These are phyloP conservation scores for Raphanus raphanistrum DNA, from an alignment of 345 rosid genomes.

Conservation along the genomic window DNA sequence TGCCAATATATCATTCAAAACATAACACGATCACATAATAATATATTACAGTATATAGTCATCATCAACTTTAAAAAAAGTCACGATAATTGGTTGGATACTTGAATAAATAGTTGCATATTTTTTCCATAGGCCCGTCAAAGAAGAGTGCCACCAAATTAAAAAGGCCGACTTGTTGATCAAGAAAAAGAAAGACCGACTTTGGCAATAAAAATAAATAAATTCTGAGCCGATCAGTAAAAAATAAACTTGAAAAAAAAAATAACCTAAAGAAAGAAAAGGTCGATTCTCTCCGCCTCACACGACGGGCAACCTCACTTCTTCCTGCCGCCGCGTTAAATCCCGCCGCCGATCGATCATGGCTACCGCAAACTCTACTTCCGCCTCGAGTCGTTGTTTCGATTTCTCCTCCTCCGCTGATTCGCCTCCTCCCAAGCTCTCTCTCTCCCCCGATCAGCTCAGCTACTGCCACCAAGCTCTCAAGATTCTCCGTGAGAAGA, in stretches of 20 bases:
- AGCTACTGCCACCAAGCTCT: slow-evolving; percentile 66
- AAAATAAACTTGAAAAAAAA: slow-evolving; percentile 1
- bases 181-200: background rate
- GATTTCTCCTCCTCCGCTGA: slow-evolving; percentile 57
- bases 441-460: slow-evolving; percentile 64
- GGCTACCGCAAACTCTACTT: slow-evolving; percentile 47
- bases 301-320: slow-evolving; percentile 63
- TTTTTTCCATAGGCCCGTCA: background rate
- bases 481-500: slow-evolving; percentile 45
- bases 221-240: background rate
- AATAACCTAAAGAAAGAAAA: background rate
- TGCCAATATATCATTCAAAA: background rate
- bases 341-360: slow-evolving; percentile 50
- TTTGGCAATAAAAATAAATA: background rate
- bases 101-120: background rate
- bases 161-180: background rate
- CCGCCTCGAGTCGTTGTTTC: slow-evolving; percentile 28
- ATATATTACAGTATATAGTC: too few species aligned
- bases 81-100: background rate
- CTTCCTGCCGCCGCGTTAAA: slow-evolving; percentile 47
- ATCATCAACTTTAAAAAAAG: background rate
- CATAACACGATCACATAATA: background rate
- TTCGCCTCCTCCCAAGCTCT: slow-evolving; percentile 53
- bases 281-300: slow-evolving; percentile 27
- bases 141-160: background rate